Base-by-base conservation (phyloP, 805 yeast species). In the Pichia occidentalis region DNA sequence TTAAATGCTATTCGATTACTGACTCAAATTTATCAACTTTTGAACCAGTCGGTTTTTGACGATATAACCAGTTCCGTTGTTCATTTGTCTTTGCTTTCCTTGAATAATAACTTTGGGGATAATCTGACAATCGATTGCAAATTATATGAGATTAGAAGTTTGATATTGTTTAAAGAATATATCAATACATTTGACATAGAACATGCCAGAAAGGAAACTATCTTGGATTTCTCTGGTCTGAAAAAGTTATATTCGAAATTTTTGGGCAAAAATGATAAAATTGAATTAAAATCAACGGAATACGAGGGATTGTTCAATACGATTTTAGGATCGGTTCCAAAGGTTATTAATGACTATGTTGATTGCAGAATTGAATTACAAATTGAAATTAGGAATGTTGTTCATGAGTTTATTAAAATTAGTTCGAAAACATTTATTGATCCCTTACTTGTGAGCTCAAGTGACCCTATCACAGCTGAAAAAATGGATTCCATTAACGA, bases 51-150 rank as follows among this genome's bases (percentile, higher is more conserved):
- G 10, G 83, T 86, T 2, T 90, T 88, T 61, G 95, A 86, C 55
- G 95, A 85, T 52, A 61, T 88, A 46, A 95, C 96, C 0, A 95
- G 86, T 56, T 76, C 82, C 40, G 78, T 86, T 36, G 83, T 90
- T 4, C 95, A 85, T 53, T 72, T 81, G 30, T 80, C 92, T 49
- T 72, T 86, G 25, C 51, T 62, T 12, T 75, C 92, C 6, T 59
- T 86, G 48, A 71, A 72, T 39, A 59, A 63, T 12, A 80, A 82
- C 10, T 70, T 70, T 46, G 61, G 65, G 4, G 48, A 57, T 24
- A 61, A 68, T 47, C 59, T 71, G 20, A 84, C 85, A 0, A 47
- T 60, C 10, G 88, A 80, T 48, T 67, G 83, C 0, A 74, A 75
- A 37, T 61, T 88, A 20, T 82, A 80, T 46, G 73, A 80, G 40